Conservation (phyloP, 2,329 filamentous ascomycete species). For the Nigrospora osmanthi region DNA sequence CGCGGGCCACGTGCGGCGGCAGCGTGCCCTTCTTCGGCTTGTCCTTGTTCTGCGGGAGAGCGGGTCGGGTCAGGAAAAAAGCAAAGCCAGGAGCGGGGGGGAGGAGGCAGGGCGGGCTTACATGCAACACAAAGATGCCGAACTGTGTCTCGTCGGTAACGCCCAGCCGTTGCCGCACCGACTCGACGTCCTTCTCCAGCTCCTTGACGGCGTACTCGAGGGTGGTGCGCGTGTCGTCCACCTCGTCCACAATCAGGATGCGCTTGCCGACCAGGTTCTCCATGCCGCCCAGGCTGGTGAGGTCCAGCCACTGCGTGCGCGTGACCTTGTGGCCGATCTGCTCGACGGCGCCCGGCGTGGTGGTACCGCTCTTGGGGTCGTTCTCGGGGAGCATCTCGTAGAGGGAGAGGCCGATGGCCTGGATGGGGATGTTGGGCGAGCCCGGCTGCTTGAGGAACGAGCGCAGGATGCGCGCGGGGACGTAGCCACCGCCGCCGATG, state of each 20-base stretch:
- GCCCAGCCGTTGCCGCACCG: slow-evolving; percentile 66
- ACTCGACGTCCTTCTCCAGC: slow-evolving; percentile 81
- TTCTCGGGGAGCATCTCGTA: slow-evolving; percentile 72
- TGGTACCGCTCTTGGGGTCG: slow-evolving; percentile 40
- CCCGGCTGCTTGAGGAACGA: slow-evolving; percentile 92
- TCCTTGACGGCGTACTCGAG: slow-evolving; percentile 75
- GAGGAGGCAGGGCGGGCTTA: slow-evolving; percentile 23
- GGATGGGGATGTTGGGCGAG: slow-evolving; percentile 92
- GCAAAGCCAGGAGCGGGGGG: slow-evolving; percentile 5
- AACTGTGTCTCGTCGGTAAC: slow-evolving; percentile 71
- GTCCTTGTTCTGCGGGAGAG: slow-evolving; percentile 71
- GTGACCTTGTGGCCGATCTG: slow-evolving; percentile 87
- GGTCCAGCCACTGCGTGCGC: slow-evolving; percentile 95
- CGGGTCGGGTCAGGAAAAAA: slow-evolving; percentile 1
- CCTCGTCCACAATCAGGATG: slow-evolving; percentile 79
- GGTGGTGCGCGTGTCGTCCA: slow-evolving; percentile 75
- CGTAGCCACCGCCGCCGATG: slow-evolving; percentile 95
- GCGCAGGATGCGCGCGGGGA: slow-evolving; percentile 91
- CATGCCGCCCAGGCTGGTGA: slow-evolving; percentile 62
- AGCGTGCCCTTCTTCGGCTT: slow-evolving; percentile 89
- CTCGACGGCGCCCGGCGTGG: slow-evolving; percentile 49
- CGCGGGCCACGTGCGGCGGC: slow-evolving; percentile 66
- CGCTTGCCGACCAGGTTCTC: slow-evolving; percentile 74
- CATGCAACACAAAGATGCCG: slow-evolving; percentile 90
- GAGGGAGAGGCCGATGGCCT: slow-evolving; percentile 94